Evolutionary conservation across 202 grass and related monocot species (phyloP), one percentile per base, ranked within the genome.

Genomic region (Carex arenaria): DNA sequence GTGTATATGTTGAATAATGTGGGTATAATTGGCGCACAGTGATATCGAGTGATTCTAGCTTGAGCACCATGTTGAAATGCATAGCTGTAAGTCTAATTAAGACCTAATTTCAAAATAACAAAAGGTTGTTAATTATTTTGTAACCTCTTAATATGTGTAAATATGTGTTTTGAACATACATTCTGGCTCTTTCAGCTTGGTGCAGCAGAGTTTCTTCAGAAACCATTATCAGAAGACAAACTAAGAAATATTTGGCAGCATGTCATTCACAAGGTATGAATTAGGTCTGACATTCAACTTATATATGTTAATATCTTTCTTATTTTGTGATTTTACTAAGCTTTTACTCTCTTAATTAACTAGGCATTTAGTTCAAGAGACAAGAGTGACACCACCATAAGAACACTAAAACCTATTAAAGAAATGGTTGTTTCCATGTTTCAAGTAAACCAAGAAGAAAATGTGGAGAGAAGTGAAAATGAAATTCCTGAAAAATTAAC

Each of bases 171-270:
- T 6, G 13, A 65, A 12, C 17, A 57, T 82, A 14, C 38, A 53
- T 65, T 64, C 6, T 88, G 30, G 36, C 10, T 61, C 55, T 57
- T 57, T 80, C 74, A 89, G 88, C 84, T 86, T 84, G 88, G 88
- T 52, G 88, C 88, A 73, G 80, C 84, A 54, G 88, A 89, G 84
- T 89, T 86, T 32, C 84, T 89, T 72, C 80, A 86, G 80, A 89
- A 84, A 43, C 88, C 88, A 71, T 78, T 89, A 72, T 89, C 84
- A 13, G 84, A 86, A 84, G 88, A 89, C 18, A 89, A 89, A 76
- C 78, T 89, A 17, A 71, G 80, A 52, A 89, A 86, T 42, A 84
- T 89, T 79, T 89, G 88, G 88, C 88, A 89, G 31, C 88, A 89
- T 86, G 84, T 86, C n/a, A 80, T 89, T 84, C 84, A 89, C 81